Evolutionary conservation across 1,284 basidiomycete genomes (phyloP), one percentile per base, ranked within the genome.

Genomic region (Sutorius eximius): DNA sequence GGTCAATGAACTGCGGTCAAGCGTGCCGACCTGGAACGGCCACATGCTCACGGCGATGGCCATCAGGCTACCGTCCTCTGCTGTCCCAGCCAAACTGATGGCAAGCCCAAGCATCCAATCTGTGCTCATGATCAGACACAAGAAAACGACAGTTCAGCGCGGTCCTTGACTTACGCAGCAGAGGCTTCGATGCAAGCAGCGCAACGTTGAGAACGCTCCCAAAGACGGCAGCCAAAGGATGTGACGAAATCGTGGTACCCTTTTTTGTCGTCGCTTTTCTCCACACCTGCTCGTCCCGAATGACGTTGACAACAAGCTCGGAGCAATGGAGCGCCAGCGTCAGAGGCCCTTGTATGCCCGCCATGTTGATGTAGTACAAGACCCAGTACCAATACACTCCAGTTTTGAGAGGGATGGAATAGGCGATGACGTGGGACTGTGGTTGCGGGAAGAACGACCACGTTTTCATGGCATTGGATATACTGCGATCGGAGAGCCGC

Each of bases 61-160:
- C 8, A 48, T 57, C 18, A 69, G 42, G 15, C 40, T 43, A 1
- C 56, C 53, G 1, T 41, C 12, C 32, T 51, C 52, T 33, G 66
- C 59, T 0, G 49, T 58, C 20, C 57, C 61, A 0, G 56, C 51
- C 32, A 60, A 56, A 52, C 47, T 56, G 43, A 71, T 59, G 2
- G 69, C 64, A 22, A 72, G 64, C 4, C 66, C 69, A 45, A 72
- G 65, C 67, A 72, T 69, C 69, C 69, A 71, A 38, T 69, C 67
- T 72, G 27, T 3, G 11, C 15, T 5, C 20, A 1, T n/a, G 6
- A 12, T 56, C 33, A 54, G 11, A 50, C 16, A 30, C 3, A 33
- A 9, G 5, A 30, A 27, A 18, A 27, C 9, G 16, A 3, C 15
- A 29, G 20, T 27, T 5, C 22, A 11, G n/a, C 15, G 16, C 5